A percentile compares a stretch with the other conserved stretches of the same genome.
These are phyloP conservation scores for Cladosporium colombiae DNA, from an alignment of 2,329 filamentous ascomycete species.

Conservation along the genomic window DNA sequence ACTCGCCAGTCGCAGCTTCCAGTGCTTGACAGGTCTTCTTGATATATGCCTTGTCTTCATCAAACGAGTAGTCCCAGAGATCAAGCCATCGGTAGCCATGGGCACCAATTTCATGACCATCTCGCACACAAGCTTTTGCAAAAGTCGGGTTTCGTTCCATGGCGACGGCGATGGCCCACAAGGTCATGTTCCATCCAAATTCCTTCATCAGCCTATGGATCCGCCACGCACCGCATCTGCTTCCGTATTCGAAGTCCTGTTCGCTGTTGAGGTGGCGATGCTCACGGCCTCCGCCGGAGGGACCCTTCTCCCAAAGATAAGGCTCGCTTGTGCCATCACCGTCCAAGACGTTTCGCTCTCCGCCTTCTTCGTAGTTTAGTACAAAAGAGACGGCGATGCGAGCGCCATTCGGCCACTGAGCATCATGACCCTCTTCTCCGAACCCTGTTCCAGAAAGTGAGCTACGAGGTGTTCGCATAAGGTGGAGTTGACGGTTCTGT, in stretches of 20 bases:
- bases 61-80: conserved; percentile 43
- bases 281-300: conserved; percentile 28
- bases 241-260: conserved; percentile 46
- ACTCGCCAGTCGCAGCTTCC: conserved; percentile 48
- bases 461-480: neutral
- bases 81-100: conserved; percentile 49
- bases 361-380: conserved; percentile 50
- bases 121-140: conserved; percentile 42
- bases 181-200: conserved; percentile 46
- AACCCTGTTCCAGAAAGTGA: conserved; percentile 22
- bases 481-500: conserved; percentile 5
- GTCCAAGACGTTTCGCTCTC: conserved; percentile 41
- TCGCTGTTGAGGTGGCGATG: conserved; percentile 49
- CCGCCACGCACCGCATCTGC: conserved; percentile 42
- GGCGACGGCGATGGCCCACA: conserved; percentile 45
- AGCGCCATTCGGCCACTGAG: conserved; percentile 45
- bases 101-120: conserved; percentile 45
- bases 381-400: conserved; percentile 49
- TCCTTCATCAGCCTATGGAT: conserved; percentile 46
- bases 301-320: conserved; percentile 43
- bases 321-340: conserved; percentile 44
- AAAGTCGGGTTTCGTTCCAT: conserved; percentile 46
- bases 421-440: conserved; percentile 28
- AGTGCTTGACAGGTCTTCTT: conserved; percentile 44
- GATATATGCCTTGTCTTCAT: conserved; percentile 53